Evolutionary conservation across 495 filamentous ascomycete genomes (phyloP).

Genomic region (Penicillium fimorum): DNA sequence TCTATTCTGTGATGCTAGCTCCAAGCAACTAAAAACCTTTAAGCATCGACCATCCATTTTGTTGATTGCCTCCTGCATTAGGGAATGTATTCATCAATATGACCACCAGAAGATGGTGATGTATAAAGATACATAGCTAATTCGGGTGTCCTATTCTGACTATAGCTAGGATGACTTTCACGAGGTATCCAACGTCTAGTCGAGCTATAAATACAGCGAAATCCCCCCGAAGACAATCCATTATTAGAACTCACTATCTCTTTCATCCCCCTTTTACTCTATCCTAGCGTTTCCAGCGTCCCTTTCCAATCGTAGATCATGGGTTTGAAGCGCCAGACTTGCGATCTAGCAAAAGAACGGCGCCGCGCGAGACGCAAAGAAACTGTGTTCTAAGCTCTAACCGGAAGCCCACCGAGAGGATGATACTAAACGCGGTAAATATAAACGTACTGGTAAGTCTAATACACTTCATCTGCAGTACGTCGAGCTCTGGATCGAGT

Average conservation of each 20-base stretch:
- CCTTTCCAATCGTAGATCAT: background rate
- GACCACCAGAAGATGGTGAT: background rate
- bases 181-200: background rate
- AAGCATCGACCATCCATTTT: background rate
- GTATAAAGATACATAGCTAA: background rate
- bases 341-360: background rate
- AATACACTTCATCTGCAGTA: background rate
- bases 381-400: background rate
- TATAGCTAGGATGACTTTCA: background rate
- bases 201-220: background rate
- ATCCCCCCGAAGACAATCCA: background rate
- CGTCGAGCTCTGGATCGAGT: background rate
- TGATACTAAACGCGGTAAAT: background rate
- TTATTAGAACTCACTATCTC: background rate
- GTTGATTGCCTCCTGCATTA: background rate
- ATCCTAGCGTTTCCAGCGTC: background rate
- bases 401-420: background rate
- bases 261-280: background rate
- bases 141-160: background rate
- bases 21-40: background rate
- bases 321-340: background rate
- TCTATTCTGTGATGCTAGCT: background rate
- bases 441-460: background rate
- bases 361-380: background rate
- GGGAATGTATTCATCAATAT: background rate